Evolutionary conservation across 106 monocot genomes (phyloP), one percentile per base, ranked within the genome.

Genomic region (Dendrobium catenatum): DNA sequence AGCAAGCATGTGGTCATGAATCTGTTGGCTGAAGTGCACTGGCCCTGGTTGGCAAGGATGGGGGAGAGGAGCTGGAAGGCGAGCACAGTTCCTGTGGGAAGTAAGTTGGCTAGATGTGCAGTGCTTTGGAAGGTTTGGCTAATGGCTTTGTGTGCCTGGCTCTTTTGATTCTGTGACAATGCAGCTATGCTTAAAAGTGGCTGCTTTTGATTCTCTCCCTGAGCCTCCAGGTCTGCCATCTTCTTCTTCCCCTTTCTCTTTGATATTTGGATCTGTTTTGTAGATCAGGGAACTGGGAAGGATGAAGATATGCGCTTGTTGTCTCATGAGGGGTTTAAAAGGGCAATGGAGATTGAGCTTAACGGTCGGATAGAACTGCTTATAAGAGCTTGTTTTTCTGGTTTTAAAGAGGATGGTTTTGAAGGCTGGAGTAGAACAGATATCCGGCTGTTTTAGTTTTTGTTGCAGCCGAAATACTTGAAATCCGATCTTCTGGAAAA

Each of bases 31-130:
- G n/a, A 13, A 20, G 42, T 42, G 73, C 42, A 73, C 42, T 73
- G 42, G 42, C 89, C 84, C 77, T 84, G 76, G 42, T 73, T 73
- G 19, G 42, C 11, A 19, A 73, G 73, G 42, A 73, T 42, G 42
- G 42, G 73, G 40, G 73, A 73, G 73, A 73, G 42, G 17, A 73
- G 10, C 73, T 73, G 42, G 40, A 73, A 73, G 42, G 18, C 13
- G 42, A 84, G 86, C 0, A 89, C 84, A 22, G 86, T 89, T 49
- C 85, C 80, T 1, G 88, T 84, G 4, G 84, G 86, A 40, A 89
- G 86, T 6, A 87, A 77, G 33, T 89, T 89, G 18, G 87, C 80
- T 10, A 89, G 85, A 51, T 89, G 79, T 6, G 75, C 80, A 11
- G 79, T 88, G 93, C 85, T 81, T 44, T 76, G 42, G 81, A 79